Evolutionary conservation across 192 early-diverging fungal genomes (phyloP), one percentile per base, ranked within the genome.

Genomic region (Backusella mclennaniae): DNA sequence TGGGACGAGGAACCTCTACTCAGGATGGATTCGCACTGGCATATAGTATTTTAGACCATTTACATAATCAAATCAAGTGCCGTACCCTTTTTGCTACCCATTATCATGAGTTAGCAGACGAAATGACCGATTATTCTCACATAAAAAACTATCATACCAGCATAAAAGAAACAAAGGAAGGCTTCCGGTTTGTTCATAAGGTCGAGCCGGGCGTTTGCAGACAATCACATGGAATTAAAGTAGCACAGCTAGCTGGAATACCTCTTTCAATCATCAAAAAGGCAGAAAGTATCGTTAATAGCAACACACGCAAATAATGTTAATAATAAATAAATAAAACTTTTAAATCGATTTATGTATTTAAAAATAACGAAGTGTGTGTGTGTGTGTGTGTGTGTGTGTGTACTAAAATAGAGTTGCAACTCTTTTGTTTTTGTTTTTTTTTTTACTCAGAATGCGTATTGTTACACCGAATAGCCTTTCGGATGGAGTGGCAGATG

Each of bases 21-120:
- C 59, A 85, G n/a, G 93, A 95, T 56, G 93, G 93, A 1, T 85
- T 92, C 6, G 87, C 92, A 35, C 86, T 95, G 41, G 92, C 93
- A 3, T 93, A 90, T 70, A 90, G 92, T 5, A 91, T 89, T 0
- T 79, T 95, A 8, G 77, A 87, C 72, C 83, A 90, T 49, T 63
- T 95, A 31, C 85, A 91, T 63, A 83, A 91, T 44, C 39, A 44
- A 49, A 85, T 87, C 35, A 66, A 83, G n/a, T 93, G 93, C 73
- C 84, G 90, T 42, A 89, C 92, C 0, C 67, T 95, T 6, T 93
- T 93, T 86, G 93, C 93, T 4, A 95, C 93, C 0, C 93, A 95
- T 79, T 93, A 93, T 79, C 92, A 95, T 71, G 93, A 95, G 72
- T 81, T 95, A 23, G 85, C 89, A 7, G 85, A 87, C 56, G 42